Conservation (phyloP, 352 stramenopile genomes). For the Pythium scleroteichum region DNA sequence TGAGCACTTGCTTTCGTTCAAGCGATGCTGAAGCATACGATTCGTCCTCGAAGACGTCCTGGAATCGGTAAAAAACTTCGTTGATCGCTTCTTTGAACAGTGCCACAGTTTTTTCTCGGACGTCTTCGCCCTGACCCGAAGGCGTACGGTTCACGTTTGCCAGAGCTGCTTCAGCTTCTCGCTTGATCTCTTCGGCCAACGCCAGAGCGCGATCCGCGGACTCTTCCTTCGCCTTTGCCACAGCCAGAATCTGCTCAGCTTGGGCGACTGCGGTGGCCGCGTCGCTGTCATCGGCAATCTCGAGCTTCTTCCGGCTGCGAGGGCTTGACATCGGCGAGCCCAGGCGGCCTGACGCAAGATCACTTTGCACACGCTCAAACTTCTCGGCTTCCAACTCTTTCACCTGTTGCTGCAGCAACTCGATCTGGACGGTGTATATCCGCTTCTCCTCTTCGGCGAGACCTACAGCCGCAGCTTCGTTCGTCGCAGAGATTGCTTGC, state of each 20-base stretch:
- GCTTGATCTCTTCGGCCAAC: constrained; percentile 53
- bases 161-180: constrained; percentile 57
- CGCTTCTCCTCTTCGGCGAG: constrained; percentile 53
- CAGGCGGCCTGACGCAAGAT: constrained; percentile 34
- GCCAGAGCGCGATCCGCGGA: constrained; percentile 47
- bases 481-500: constrained; percentile 1
- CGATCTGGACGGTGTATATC: constrained; percentile 57
- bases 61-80: constrained; percentile 83
- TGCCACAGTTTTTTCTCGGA: constrained; percentile 44
- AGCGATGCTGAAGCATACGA: constrained; percentile 37
- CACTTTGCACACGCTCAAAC: constrained; percentile 47
- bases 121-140: constrained; percentile 19
- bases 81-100: constrained; percentile 81
- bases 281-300: constrained; percentile 12
- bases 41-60: constrained; percentile 76
- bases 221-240: constrained; percentile 35
- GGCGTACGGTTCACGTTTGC: constrained; percentile 5
- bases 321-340: constrained; percentile 29
- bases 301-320: constrained; percentile 17
- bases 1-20: constrained; percentile 71
- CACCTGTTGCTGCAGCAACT: constrained; percentile 51
- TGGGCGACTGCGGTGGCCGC: not conserved
- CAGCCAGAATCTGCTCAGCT: constrained; percentile 21
- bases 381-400: constrained; percentile 56
- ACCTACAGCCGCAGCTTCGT: constrained; percentile 8